Evolutionary conservation across 345 rosid species (phyloP).

Genomic region (Syzygium oleosum): DNA sequence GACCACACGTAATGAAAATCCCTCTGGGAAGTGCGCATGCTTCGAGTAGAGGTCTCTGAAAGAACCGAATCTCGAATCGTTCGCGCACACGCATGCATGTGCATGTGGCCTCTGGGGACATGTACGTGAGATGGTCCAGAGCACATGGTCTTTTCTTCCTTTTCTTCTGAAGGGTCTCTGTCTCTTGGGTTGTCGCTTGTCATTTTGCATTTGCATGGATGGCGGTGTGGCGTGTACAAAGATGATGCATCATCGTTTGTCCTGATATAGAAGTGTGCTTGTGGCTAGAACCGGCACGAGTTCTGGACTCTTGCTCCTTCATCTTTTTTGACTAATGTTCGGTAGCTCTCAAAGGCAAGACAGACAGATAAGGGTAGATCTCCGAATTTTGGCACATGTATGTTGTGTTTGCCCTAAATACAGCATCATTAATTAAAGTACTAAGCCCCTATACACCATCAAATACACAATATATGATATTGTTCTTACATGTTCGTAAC

Average conservation of each 20-base stretch:
- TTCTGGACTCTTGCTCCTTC: neutral
- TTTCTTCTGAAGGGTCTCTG: neutral
- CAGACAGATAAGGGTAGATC: neutral
- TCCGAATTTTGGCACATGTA: neutral
- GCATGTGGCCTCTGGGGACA: neutral
- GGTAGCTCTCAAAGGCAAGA: neutral
- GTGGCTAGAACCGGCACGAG: neutral
- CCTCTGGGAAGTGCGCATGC: neutral
- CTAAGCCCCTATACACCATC: neutral
- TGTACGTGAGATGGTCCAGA: neutral
- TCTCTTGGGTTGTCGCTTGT: neutral
- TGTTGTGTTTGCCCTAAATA: neutral
- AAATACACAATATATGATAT: neutral
- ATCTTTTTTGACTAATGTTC: neutral
- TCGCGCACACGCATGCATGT: neutral
- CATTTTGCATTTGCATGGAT: neutral
- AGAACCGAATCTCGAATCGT: neutral
- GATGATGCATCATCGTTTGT: neutral
- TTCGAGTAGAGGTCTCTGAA: neutral
- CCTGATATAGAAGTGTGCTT: neutral
- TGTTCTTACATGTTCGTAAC: neutral
- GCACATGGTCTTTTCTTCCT: neutral
- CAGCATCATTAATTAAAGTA: neutral
- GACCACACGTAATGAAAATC: neutral
- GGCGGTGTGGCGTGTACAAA: neutral